A percentile compares a stretch with the other conserved stretches of the same genome.
Conservation (phyloP, 192 early-diverging fungal genomes). For the Coemansia javaensis region DNA sequence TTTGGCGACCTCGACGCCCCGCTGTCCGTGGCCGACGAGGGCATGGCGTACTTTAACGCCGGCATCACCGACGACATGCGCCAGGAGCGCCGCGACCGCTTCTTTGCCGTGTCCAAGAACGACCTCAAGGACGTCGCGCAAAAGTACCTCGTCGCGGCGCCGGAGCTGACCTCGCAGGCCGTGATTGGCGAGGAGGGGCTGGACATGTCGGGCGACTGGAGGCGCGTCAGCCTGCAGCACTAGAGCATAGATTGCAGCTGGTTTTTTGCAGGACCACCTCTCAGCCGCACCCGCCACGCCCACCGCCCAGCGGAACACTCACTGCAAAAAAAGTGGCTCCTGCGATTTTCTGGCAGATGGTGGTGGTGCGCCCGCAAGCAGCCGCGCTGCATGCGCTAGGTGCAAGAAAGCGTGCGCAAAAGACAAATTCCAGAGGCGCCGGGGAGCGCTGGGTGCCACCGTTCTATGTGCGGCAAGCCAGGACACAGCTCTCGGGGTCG, state of each 20-base stretch:
- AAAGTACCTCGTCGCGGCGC: slow-evolving; percentile 52
- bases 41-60: slow-evolving; percentile 70
- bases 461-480: no score
- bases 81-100: slow-evolving; percentile 74
- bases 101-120: slow-evolving; percentile 62
- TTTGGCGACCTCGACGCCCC: slow-evolving; percentile 85
- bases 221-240: slow-evolving; percentile 16
- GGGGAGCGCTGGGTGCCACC: no score
- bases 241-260: not conserved
- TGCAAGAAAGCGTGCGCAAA: no score
- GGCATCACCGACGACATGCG: slow-evolving; percentile 82
- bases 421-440: no score
- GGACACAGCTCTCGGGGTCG: no score
- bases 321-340: no score
- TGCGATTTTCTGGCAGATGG: no score
- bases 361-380: no score
- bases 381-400: no score
- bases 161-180: slow-evolving; percentile 17
- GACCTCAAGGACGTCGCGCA: slow-evolving; percentile 70
- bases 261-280: slow-evolving; percentile 13
- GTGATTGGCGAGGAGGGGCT: slow-evolving; percentile 45
- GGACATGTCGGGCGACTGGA: slow-evolving; percentile 38
- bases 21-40: slow-evolving; percentile 77
- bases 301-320: no score
- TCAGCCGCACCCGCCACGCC: no score